Evolutionary conservation across 2,329 filamentous ascomycete species (phyloP), one percentile per base, ranked within the genome.

Genomic region (Sporothrix inflata): DNA sequence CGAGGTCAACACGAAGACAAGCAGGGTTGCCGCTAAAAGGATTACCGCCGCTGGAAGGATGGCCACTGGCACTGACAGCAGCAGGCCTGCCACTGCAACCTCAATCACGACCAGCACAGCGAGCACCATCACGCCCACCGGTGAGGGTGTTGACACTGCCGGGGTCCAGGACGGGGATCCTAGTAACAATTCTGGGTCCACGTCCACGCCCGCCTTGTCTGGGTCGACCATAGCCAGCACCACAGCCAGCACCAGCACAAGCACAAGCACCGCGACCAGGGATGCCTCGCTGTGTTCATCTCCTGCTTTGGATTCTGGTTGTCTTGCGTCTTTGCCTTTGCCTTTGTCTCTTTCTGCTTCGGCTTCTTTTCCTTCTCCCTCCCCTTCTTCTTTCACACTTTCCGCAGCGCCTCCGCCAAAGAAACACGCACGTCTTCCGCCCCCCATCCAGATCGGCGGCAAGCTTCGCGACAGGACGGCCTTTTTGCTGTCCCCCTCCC

Each of bases 91-190:
- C 57, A 63, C 57, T 63, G 57, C 34, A 63, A 63, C 57, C 57
- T 42, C 57, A 63, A 63, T 19, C 57, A 63, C 30, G 24, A 14
- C 21, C 21, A 30, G 5, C 40, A 45, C 38, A 9, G 21, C 21
- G 12, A 61, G 19, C 40, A 34, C n/a, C 9, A n/a, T n/a, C 30
- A 40, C 55, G 34, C 30, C 55, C 38, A 40, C 55, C 49, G 27
- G 66, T 55, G 53, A 19, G 9, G 24, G 3, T 14, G 67, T 61
- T 47, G 49, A 68, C 66, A 27, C 57, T 49, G 67, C 72, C 72
- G 42, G 66, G 72, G 72, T 72, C 38, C 65, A 60, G 21, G 66
- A 40, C 34, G 72, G n/a, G 68, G 69, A 71, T 60, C 72, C 63
- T 53, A 42, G 72, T 24, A 38, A 19, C 34, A 24, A 27, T 34